Evolutionary conservation across 805 yeast species (phyloP), one percentile per base, ranked within the genome.

Genomic region (Candida sithepensis): DNA sequence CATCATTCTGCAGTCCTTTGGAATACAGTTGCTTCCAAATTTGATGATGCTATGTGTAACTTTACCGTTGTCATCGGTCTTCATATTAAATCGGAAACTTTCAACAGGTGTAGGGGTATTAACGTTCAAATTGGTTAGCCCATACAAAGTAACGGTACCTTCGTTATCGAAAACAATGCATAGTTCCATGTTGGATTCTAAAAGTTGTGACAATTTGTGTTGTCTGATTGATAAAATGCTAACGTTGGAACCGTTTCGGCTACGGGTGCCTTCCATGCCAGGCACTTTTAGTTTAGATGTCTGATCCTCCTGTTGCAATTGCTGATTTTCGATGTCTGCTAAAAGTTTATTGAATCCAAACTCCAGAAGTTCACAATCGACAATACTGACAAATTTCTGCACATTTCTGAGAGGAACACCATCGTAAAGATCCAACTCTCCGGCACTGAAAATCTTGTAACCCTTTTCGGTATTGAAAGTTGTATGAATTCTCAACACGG

Each of bases 401-500:
- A 51, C 43, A 3, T 26, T 41, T 34, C 45, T 45, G 1, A 23
- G 16, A 4, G 52, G 42, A 2, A 39, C 39, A 1, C 50, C 57
- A 12, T 59, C 59, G 39, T 53, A 53, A n/a, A 71, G 54, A 49
- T 71, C 70, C 33, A 71, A 51, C 3, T 75, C 66, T 1, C 84
- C 84, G 81, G 88, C 82, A 41, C 71, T 68, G 50, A 73, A 81
- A 19, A 83, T 72, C 40, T 75, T 75, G 46, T 75, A 77, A 36
- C 78, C 81, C n/a, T 75, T 77, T 34, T 77, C 82, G 45, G 73
- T 66, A 51, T 82, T 85, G 61, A 75, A 80, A 18, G 84, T 77
- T 0, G 85, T 77, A 88, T 91, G 89, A 0, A 85, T 75, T 24
- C 89, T 70, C 39, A 91, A 58, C 10, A 73, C 70, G 6, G 74